These are phyloP conservation scores for Alternaria consortialis DNA, from an alignment of 2,329 filamentous ascomycete species.

Conservation along the genomic window DNA sequence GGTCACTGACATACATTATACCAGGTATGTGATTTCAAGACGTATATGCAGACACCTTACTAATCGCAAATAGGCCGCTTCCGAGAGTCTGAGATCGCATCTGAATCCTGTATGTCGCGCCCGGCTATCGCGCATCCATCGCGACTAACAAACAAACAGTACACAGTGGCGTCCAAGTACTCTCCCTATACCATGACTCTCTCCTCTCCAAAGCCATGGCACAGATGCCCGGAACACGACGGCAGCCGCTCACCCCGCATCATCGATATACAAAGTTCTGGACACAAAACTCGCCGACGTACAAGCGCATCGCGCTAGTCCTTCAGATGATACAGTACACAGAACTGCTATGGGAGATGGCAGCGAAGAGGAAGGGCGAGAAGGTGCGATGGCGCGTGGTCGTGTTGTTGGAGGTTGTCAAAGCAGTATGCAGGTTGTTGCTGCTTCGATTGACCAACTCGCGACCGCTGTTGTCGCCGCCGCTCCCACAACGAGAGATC, in stretches of 20 bases:
- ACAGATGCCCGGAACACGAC: constrained; percentile 63
- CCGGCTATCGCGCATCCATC: constrained; percentile 10
- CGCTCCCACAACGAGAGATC: constrained; percentile 84
- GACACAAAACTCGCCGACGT: constrained; percentile 70
- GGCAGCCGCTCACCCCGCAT: constrained; percentile 65
- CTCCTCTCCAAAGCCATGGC: constrained; percentile 74
- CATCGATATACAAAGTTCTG: constrained; percentile 72
- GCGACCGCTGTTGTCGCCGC: constrained; percentile 81
- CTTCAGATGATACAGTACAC: constrained; percentile 94
- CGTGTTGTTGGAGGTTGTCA: constrained; percentile 83
- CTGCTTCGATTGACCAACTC: constrained; percentile 84
- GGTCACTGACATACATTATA: constrained; percentile 94
- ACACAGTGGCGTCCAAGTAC: constrained; percentile 86
- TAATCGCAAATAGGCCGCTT: constrained; percentile 70
- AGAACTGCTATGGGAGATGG: constrained; percentile 97
- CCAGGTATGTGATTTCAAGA: constrained; percentile 66
- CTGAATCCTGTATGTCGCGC: constrained; percentile 73
- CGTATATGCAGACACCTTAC: background rate
- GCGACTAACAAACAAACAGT: constrained; percentile 57
- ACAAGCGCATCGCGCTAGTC: constrained; percentile 80
- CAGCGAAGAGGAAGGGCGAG: constrained; percentile 85
- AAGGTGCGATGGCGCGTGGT: constrained; percentile 85
- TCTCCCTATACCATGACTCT: constrained; percentile 91
- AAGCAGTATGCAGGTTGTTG: constrained; percentile 83
- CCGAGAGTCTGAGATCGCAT: constrained; percentile 91